These are phyloP conservation scores for Striga asiatica DNA, from an alignment of 257 asterid species.

Conservation along the genomic window DNA sequence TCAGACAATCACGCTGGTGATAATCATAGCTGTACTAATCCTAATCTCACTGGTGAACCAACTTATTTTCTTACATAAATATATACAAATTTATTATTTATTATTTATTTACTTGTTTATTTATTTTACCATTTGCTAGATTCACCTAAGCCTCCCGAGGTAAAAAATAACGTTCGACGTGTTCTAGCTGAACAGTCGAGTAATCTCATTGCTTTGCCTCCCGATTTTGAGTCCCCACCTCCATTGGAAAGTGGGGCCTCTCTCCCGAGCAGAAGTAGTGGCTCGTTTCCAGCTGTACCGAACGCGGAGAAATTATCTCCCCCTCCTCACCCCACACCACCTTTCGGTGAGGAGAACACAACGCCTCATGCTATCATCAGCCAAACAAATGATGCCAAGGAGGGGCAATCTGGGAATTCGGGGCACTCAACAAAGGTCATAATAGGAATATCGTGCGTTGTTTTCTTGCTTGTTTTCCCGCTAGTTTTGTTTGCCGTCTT, in stretches of 20 bases:
- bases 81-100: neutral
- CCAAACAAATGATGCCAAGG: conserved; percentile 18
- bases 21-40: conserved; percentile 14
- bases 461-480: conserved; percentile 28
- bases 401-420: conserved; percentile 16
- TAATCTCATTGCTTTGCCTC: conserved; percentile 50
- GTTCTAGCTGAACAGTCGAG: conserved; percentile 39
- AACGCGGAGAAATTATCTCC: conserved; percentile 28
- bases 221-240: conserved; percentile 17
- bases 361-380: neutral
- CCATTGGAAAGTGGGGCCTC: conserved; percentile 20
- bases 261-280: conserved; percentile 73
- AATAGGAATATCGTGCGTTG: conserved; percentile 26
- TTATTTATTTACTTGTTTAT: neutral
- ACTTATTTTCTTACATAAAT: neutral
- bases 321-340: conserved; percentile 20
- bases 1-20: conserved; percentile 16
- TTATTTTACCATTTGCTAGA: conserved; percentile 26
- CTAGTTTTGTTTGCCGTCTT: conserved; percentile 25
- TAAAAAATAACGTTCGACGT: conserved; percentile 31
- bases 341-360: conserved; percentile 11
- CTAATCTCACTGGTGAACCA: conserved; percentile 28
- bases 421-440: conserved; percentile 35
- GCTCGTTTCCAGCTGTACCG: conserved; percentile 70
- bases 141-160: conserved; percentile 18